Evolutionary conservation across 176 grass and related monocot species (phyloP).

Genomic region (Musa schizocarpa): DNA sequence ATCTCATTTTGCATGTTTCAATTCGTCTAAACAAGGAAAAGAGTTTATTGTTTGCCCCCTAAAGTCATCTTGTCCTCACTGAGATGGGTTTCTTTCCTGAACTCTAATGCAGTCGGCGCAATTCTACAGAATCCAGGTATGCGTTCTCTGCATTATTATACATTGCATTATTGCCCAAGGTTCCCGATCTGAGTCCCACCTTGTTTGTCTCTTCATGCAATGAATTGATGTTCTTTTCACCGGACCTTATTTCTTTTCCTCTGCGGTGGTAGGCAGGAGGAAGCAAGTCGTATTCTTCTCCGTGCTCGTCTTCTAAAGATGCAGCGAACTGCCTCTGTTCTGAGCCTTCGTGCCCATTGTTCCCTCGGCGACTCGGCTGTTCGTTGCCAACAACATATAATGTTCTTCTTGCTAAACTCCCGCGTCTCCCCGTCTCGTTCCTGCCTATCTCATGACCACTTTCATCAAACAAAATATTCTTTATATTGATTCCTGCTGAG

Average conservation of each 20-base stretch:
- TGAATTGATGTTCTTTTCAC: not conserved
- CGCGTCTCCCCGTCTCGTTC: not conserved
- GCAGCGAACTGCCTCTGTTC: not conserved
- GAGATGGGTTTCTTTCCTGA: not conserved
- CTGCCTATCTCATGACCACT: no score
- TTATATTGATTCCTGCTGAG: not conserved
- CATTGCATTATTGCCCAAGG: not conserved
- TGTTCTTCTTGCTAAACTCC: not conserved
- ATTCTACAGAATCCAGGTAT: not conserved
- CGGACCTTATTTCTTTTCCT: not conserved
- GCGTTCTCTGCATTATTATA: not conserved
- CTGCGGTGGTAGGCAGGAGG: not conserved
- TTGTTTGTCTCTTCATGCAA: not conserved
- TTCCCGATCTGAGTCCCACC: not conserved
- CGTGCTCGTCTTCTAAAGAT: not conserved
- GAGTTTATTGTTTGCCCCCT: not conserved
- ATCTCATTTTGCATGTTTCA: not conserved
- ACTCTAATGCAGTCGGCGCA: not conserved
- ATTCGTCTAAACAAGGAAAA: not conserved
- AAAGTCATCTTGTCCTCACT: conserved; percentile 14
- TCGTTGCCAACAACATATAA: not conserved
- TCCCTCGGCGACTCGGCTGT: not conserved
- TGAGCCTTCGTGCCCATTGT: not conserved
- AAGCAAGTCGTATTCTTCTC: not conserved
- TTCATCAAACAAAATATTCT: not conserved